Evolutionary conservation across 2,329 filamentous ascomycete genomes (phyloP), one percentile per base, ranked within the genome.

Genomic region (Leptographium procerum): DNA sequence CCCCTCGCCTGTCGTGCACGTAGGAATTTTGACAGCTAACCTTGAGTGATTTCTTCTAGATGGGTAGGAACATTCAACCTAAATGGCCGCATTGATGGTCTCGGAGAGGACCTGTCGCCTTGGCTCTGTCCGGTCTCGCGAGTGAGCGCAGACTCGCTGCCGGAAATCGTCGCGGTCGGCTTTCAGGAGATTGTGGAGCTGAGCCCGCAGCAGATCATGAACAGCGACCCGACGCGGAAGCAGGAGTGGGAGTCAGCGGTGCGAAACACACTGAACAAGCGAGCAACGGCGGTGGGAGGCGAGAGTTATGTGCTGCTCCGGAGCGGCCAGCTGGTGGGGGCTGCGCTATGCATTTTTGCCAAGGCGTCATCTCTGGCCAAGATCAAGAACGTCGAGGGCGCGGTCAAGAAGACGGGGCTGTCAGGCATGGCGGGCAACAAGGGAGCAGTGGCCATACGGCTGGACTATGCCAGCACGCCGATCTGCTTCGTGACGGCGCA

Each of bases 181-280:
- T 97, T 99, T 66, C 94, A 99, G 69, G 94, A 99, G 71, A 97
- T 99, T 62, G 94, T 99, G n/a, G 89, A 96, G 68, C 76, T 99
- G 52, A 96, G 90, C 65, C 94, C 95, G 19, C 92, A 97, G 69
- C 94, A 99, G 68, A 97, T 99, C 67, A 96, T 99, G 91, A 96
- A 95, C 64, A 97, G 91, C 61, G 92, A 99, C 69, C 94, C 94
- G 1, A 84, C 85, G 3, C 82, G 89, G 57, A 89, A 92, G 64
- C 85, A 90, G 62, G 75, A 86, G 24, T 99, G 94, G 94, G 94
- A 99, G 69, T 75, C 79, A 57, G 86, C 88, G 4, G 91, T 97
- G 28, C 86, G 86, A 63, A 77, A 77, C 52, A 89, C 86, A 16
- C 73, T 99, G 45, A 96, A 97, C 65, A 72, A 74, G 13, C 82